These are phyloP conservation scores for Claviceps humidiphila DNA, from an alignment of 2,329 filamentous ascomycete genomes.

Conservation along the genomic window DNA sequence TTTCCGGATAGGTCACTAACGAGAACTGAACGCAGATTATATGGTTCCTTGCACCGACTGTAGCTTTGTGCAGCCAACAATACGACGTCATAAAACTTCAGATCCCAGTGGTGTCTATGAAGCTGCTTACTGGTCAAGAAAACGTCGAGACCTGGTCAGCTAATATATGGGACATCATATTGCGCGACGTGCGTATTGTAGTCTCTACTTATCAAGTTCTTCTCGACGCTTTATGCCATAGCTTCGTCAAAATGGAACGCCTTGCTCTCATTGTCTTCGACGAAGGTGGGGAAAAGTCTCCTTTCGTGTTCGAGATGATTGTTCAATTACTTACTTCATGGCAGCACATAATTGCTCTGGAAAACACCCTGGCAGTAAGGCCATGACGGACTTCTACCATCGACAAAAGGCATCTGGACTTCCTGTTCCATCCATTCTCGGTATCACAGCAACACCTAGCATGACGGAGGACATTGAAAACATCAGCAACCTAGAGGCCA, in stretches of 20 bases:
- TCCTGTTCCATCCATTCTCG: slow-evolving; percentile 53
- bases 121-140: slow-evolving; percentile 53
- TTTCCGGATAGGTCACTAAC: background rate
- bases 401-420: slow-evolving; percentile 24
- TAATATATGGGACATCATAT: slow-evolving; percentile 50
- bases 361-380: slow-evolving; percentile 49
- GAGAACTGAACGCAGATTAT: slow-evolving; percentile 27
- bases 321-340: background rate
- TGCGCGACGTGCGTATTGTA: slow-evolving; percentile 55
- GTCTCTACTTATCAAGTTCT: slow-evolving; percentile 68
- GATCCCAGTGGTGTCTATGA: slow-evolving; percentile 44
- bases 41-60: slow-evolving; percentile 64
- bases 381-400: slow-evolving; percentile 64
- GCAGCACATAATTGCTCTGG: slow-evolving; percentile 61
- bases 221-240: slow-evolving; percentile 59
- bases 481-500: slow-evolving; percentile 51
- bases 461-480: slow-evolving; percentile 42
- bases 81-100: slow-evolving; percentile 44
- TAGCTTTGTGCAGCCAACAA: slow-evolving; percentile 56
- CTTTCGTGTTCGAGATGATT: background rate
- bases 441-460: slow-evolving; percentile 69
- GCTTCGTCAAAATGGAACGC: slow-evolving; percentile 51
- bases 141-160: slow-evolving; percentile 62
- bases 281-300: slow-evolving; percentile 45
- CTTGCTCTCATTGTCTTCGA: slow-evolving; percentile 68